These are phyloP conservation scores for Xylariales sp. DNA, from an alignment of 2,329 filamentous ascomycete species.

Conservation along the genomic window DNA sequence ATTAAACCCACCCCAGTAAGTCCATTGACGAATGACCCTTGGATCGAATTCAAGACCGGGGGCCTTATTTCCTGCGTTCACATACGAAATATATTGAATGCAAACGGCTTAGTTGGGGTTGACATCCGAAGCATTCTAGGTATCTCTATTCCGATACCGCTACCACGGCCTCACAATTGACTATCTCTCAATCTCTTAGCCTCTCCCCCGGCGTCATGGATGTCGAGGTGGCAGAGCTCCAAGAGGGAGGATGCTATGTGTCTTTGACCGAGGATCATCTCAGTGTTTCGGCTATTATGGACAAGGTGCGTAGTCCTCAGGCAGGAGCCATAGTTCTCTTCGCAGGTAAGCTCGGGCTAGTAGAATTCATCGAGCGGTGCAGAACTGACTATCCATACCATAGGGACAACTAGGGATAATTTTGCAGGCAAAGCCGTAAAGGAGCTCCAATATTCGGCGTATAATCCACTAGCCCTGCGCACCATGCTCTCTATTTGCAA, in stretches of 20 bases:
- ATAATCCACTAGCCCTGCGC: constrained; percentile 63
- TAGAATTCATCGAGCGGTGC: constrained; percentile 1
- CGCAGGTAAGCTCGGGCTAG: constrained; percentile 47
- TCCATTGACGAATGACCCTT: too few relatives aligned
- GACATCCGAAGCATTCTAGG: too few relatives aligned
- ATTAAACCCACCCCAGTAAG: too few relatives aligned
- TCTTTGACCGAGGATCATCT: constrained; percentile 62
- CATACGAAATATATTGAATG: too few relatives aligned
- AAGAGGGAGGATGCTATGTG: constrained; percentile 56
- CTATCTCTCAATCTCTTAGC: background rate
- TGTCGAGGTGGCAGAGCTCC: constrained; percentile 31
- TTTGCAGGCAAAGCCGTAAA: constrained; percentile 69
- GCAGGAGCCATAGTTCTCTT: constrained; percentile 76
- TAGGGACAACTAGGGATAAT: constrained; percentile 74
- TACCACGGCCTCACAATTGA: too few relatives aligned
- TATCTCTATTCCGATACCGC: background rate
- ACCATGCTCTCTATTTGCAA: constrained; percentile 64
- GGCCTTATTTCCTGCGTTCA: too few relatives aligned
- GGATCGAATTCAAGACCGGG: too few relatives aligned
- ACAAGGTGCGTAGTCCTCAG: constrained; percentile 65
- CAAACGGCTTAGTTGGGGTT: too few relatives aligned
- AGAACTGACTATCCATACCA: constrained; percentile 10
- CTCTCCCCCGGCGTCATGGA: constrained; percentile 13
- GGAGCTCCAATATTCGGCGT: constrained; percentile 71
- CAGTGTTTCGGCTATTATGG: constrained; percentile 52